Evolutionary conservation across 2,329 filamentous ascomycete genomes (phyloP), one percentile per base, ranked within the genome.

Genomic region (Aspergillus persii): DNA sequence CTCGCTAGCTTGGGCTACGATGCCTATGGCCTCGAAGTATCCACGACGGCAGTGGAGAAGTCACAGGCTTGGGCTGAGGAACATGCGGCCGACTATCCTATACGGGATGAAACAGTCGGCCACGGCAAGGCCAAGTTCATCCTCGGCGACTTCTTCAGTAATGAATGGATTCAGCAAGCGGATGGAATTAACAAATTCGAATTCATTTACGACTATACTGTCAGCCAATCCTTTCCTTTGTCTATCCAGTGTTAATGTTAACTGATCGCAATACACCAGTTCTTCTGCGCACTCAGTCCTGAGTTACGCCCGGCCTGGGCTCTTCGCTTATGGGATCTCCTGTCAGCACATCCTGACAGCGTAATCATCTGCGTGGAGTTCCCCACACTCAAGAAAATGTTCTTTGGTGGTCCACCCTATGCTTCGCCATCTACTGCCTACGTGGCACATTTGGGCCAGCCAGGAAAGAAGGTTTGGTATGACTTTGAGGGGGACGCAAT

Each of bases 161-260:
- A 52, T 47, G 29, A 29, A 15, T 57, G 49, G 49, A 23, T 48
- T 7, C n/a, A 49, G 2, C 4, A 36, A 8, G 18, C 39, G 12
- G 33, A 11, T 30, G 47, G 27, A 41, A 26, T 53, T 53, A 44
- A 11, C 15, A 36, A 23, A 26, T 57, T 57, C 15, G 50, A 57
- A n/a, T 23, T 57, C 3, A 31, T 57, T 18, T 57, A 53, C 26
- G 56, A 57, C 36, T 52, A 57, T 39, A 53, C 56, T 3, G 56
- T 53, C 41, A 39, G 56, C 46, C 4, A 4, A 27, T 41, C 11
- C 27, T 26, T 53, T 26, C 33, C 23, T 8, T 36, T 50, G 11
- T n/a, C 30, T 5, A 8, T 50, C 1, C 31, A n/a, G 30, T 33
- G 39, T 44, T 44, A 2, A 31, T 5, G 30, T 18, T 44, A 44